phyloP scores from a whole-genome alignment of 2,329 filamentous ascomycete genomes.

The Monilinia polystroma region DNA sequence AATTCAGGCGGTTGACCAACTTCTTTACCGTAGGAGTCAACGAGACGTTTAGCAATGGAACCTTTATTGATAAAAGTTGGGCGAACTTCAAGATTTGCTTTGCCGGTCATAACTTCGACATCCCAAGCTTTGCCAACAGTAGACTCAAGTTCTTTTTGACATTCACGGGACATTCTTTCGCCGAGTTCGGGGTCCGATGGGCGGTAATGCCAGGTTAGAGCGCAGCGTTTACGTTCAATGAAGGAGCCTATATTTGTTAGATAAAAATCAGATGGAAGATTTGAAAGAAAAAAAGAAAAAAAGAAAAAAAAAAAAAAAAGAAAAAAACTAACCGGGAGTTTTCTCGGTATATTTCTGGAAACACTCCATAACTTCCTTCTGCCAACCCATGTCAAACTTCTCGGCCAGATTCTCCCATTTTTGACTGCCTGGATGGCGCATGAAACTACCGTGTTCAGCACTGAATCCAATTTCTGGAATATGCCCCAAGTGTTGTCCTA shows the following conservation, averaged over 20 bases:
- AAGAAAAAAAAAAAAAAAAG: too few relatives aligned
- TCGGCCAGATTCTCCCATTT: constrained; percentile 90
- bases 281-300: neutral
- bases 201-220: constrained; percentile 96
- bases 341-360: constrained; percentile 88
- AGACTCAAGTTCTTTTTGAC: constrained; percentile 75
- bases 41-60: constrained; percentile 82
- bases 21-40: constrained; percentile 63
- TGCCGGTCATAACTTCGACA: constrained; percentile 94
- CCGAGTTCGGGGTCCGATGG: constrained; percentile 85
- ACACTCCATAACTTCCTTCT: constrained; percentile 75
- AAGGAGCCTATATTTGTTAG: constrained; percentile 64
- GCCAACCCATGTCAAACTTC: constrained; percentile 88
- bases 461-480: constrained; percentile 88
- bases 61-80: constrained; percentile 98
- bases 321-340: constrained; percentile 64
- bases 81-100: constrained; percentile 95
- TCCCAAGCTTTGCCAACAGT: constrained; percentile 79
- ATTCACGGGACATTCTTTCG: constrained; percentile 74
- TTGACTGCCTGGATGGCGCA: constrained; percentile 72
- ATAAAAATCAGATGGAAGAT: neutral
- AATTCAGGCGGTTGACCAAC: constrained; percentile 70
- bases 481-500: constrained; percentile 89
- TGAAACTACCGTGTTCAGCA: constrained; percentile 95
- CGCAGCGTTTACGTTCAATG: constrained; percentile 91